phyloP scores from a whole-genome alignment of 805 yeast species.

The Pichia deserticola region DNA sequence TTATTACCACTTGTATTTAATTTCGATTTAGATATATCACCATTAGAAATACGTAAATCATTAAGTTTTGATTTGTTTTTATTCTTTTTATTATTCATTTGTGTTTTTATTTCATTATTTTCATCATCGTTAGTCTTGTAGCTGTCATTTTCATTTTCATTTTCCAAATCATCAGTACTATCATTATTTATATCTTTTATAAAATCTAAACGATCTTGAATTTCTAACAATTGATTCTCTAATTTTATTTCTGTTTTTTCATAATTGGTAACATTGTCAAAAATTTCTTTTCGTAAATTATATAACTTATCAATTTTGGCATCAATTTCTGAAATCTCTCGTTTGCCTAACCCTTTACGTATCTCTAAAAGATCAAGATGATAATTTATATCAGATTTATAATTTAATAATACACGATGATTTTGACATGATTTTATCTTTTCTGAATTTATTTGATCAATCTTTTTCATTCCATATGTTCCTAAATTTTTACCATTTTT shows the following conservation, averaged over 20 bases:
- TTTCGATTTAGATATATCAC: not conserved
- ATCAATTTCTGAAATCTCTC: slow-evolving; percentile 61
- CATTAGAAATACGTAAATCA: not conserved
- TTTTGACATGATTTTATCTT: slow-evolving; percentile 38
- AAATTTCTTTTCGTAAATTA: slow-evolving; percentile 42
- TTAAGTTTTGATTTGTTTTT: slow-evolving; percentile 29
- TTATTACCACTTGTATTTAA: slow-evolving; percentile 25
- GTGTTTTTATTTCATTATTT: slow-evolving; percentile 4
- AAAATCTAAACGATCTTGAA: slow-evolving; percentile 37
- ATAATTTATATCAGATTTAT: slow-evolving; percentile 34
- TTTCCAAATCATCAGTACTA: not conserved
- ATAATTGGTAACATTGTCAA: slow-evolving; percentile 49
- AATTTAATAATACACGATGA: slow-evolving; percentile 24
- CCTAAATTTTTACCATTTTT: not conserved
- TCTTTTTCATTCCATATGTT: not conserved
- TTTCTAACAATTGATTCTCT: slow-evolving; percentile 40
- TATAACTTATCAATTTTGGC: slow-evolving; percentile 45
- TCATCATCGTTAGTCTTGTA: not conserved
- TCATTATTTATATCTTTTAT: slow-evolving; percentile 29
- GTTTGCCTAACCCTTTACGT: slow-evolving; percentile 55
- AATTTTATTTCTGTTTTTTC: slow-evolving; percentile 55
- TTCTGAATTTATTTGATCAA: slow-evolving; percentile 35
- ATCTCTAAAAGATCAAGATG: slow-evolving; percentile 50
- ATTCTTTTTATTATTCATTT: slow-evolving; percentile 3
- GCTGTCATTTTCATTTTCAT: not conserved